Evolutionary conservation across 1,139 yeast species (phyloP).

Genomic region (Scheffersomyces illinoinensis): DNA sequence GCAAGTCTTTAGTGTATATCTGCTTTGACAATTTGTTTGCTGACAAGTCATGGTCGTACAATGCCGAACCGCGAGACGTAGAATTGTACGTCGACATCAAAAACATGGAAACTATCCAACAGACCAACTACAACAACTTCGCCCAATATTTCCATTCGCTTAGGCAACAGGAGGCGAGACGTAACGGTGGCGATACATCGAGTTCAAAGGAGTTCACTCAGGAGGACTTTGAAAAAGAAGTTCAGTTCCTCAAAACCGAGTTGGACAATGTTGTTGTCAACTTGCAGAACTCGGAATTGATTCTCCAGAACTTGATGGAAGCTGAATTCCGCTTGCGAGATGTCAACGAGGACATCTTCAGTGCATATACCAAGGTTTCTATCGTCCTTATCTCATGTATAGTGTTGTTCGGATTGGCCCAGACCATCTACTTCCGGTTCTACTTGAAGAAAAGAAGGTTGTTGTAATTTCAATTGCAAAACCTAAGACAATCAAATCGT

Average conservation of each 20-base stretch:
- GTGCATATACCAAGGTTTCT: slow-evolving; percentile 32
- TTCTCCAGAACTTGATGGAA: slow-evolving; percentile 29
- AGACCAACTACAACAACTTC: slow-evolving; percentile 38
- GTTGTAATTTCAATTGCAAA: slow-evolving; percentile 9
- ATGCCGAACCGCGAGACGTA: slow-evolving; percentile 33
- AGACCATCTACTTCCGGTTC: slow-evolving; percentile 28
- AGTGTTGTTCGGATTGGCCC: slow-evolving; percentile 30
- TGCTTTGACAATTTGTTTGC: slow-evolving; percentile 46
- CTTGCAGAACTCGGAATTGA: slow-evolving; percentile 27
- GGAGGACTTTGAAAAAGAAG: slow-evolving; percentile 33
- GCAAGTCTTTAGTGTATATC: slow-evolving; percentile 34
- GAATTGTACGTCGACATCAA: slow-evolving; percentile 37
- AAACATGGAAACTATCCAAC: slow-evolving; percentile 31
- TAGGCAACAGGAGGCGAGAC: slow-evolving; percentile 11
- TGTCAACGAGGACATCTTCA: slow-evolving; percentile 40
- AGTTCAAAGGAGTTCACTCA: slow-evolving; percentile 23
- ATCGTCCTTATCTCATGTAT: slow-evolving; percentile 28
- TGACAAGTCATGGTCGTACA: slow-evolving; percentile 48
- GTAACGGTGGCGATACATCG: slow-evolving; percentile 2
- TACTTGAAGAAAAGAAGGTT: slow-evolving; percentile 30
- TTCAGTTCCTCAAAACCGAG: slow-evolving; percentile 30
- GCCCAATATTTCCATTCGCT: slow-evolving; percentile 35
- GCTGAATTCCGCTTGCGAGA: slow-evolving; percentile 40
- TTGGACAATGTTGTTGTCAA: slow-evolving; percentile 32
- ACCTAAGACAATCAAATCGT: background rate